Conservation (phyloP, 1,284 basidiomycete genomes). For the Chondrostereum purpureum region DNA sequence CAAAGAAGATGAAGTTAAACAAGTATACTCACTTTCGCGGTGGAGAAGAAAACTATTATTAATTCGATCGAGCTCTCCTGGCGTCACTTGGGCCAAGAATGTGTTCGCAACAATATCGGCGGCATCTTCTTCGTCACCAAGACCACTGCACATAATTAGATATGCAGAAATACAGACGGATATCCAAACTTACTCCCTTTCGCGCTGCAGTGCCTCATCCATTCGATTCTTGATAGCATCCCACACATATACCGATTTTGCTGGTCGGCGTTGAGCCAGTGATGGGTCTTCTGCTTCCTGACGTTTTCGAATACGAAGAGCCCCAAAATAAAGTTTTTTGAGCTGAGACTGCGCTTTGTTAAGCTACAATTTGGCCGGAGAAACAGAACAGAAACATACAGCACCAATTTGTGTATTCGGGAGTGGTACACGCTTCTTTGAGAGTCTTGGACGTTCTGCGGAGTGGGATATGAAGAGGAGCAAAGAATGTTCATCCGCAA, state of each 20-base stretch:
- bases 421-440: slow-evolving; percentile 11
- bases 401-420: slow-evolving; percentile 19
- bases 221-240: slow-evolving; percentile 21
- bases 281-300: slow-evolving; percentile 16
- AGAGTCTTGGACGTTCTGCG: slow-evolving; percentile 15
- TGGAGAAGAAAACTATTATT: slow-evolving; percentile 20
- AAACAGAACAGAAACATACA: slow-evolving; percentile 13
- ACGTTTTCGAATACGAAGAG: slow-evolving; percentile 17
- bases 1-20: neutral
- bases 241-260: slow-evolving; percentile 17
- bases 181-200: slow-evolving; percentile 15
- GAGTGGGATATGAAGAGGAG: slow-evolving; percentile 16
- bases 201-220: slow-evolving; percentile 20
- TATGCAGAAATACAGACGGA: slow-evolving; percentile 15
- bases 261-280: slow-evolving; percentile 10
- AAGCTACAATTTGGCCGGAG: no score
- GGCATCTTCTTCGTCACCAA: slow-evolving; percentile 18
- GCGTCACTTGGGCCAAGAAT: slow-evolving; percentile 20
- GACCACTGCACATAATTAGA: neutral
- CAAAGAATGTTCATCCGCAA: slow-evolving; percentile 20
- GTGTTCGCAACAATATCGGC: slow-evolving; percentile 25
- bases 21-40: slow-evolving; percentile 18
- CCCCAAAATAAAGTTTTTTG: slow-evolving; percentile 19
- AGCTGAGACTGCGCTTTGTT: slow-evolving; percentile 15
- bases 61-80: slow-evolving; percentile 17